These are phyloP conservation scores for Oryza officinalis DNA, from an alignment of 176 grass and related monocot species.

Conservation along the genomic window DNA sequence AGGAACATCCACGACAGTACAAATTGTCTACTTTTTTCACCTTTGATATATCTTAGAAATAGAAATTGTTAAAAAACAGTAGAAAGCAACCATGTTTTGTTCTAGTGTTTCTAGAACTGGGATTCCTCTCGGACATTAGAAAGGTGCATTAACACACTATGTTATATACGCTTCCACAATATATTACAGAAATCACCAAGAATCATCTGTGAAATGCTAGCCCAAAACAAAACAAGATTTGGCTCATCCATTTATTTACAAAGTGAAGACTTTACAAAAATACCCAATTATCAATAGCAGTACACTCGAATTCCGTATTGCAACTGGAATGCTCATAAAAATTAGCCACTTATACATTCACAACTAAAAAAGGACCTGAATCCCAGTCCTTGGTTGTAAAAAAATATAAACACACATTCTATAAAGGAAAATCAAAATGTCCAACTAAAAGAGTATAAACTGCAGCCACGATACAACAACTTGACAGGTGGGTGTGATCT, in stretches of 20 bases:
- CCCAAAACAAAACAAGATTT: neutral
- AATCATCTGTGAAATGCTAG: neutral
- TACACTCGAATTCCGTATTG: neutral
- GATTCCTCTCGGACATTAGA: too few species aligned
- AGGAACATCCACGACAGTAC: neutral
- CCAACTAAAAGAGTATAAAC: too few species aligned
- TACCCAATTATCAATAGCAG: neutral
- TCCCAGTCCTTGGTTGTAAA: neutral
- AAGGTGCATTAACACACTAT: neutral
- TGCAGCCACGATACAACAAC: too few species aligned
- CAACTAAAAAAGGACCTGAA: neutral
- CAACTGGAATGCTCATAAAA: slow-evolving; percentile 4
- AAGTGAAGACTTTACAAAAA: neutral
- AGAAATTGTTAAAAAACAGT: neutral
- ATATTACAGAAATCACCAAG: slow-evolving; percentile 1
- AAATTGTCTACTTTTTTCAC: neutral
- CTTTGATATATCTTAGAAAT: neutral
- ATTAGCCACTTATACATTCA: neutral
- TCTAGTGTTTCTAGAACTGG: neutral
- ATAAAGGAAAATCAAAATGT: neutral
- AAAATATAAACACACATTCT: neutral
- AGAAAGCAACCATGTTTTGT: neutral
- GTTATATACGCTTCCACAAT: neutral
- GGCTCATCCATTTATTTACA: neutral
- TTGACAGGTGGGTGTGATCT: too few species aligned